Conservation (phyloP, 2,329 filamentous ascomycete genomes). For the Camillea tinctor region DNA sequence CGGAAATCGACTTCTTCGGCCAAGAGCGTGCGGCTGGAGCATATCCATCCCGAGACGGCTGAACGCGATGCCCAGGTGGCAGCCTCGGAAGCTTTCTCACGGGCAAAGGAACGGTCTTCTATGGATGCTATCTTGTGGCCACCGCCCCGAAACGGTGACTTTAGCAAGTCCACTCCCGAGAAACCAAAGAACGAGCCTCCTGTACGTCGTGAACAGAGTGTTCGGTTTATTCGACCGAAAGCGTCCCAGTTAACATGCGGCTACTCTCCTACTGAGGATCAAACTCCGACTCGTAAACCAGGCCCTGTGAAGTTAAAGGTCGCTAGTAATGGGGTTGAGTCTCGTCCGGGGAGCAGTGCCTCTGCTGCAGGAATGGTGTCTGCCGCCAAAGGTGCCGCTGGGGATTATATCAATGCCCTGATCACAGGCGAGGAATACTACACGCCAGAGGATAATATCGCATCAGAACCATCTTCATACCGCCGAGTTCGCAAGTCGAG, state of each 20-base stretch:
- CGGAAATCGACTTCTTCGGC: constrained; percentile 55
- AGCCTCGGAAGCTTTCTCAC: constrained; percentile 58
- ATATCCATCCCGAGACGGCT: constrained; percentile 48
- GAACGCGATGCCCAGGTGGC: constrained; percentile 62
- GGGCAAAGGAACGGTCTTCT: constrained; percentile 44
- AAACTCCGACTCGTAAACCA: constrained; percentile 1
- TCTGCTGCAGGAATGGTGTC: constrained; percentile 28
- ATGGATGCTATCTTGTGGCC: constrained; percentile 36
- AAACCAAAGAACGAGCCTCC: constrained; percentile 20
- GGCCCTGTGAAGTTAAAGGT: constrained; percentile 3
- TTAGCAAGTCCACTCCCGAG: constrained; percentile 8
- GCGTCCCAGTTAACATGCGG: constrained; percentile 1
- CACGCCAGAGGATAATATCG: constrained; percentile 47
- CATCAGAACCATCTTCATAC: constrained; percentile 48
- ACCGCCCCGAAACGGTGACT: constrained; percentile 27
- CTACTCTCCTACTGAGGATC: constrained; percentile 1
- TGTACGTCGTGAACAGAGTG: constrained; percentile 50
- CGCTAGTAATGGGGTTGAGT: constrained; percentile 2
- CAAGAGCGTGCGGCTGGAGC: constrained; percentile 45
- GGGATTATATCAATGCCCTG: constrained; percentile 38
- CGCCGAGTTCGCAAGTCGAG: constrained; percentile 53
- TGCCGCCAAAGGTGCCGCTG: constrained; percentile 30
- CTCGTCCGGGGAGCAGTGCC: constrained; percentile 13
- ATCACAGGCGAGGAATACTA: constrained; percentile 43
- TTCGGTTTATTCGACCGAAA: constrained; percentile 47